Percentiles rank a stretch among this genome's conserved stretches.
Conservation (phyloP, 106 monocot species). For the Phalaenopsis equestris region DNA sequence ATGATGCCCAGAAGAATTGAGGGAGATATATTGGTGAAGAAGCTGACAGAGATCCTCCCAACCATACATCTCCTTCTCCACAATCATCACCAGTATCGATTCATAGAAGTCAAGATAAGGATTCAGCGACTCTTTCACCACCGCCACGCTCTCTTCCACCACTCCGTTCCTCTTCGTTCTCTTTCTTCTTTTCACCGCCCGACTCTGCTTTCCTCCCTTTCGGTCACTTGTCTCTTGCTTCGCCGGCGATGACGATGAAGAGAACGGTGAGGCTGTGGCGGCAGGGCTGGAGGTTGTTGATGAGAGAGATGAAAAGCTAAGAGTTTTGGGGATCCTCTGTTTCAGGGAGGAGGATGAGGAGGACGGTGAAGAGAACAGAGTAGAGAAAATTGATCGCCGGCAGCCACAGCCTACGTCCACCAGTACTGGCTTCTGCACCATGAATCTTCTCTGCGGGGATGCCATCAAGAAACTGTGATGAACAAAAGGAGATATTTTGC, state of each 20-base stretch:
- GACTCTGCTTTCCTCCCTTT: neutral
- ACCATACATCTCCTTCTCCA: slow-evolving; percentile 36
- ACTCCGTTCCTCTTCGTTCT: neutral
- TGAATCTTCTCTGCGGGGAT: neutral
- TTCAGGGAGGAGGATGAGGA: neutral
- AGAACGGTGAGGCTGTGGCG: neutral
- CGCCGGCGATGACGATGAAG: neutral
- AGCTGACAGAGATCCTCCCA: slow-evolving; percentile 29
- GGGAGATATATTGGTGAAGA: slow-evolving; percentile 14
- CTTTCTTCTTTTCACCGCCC: neutral
- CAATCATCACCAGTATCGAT: slow-evolving; percentile 36
- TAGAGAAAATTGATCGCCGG: slow-evolving; percentile 19
- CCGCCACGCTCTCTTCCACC: slow-evolving; percentile 16
- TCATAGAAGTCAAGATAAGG: slow-evolving; percentile 34
- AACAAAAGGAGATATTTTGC: neutral
- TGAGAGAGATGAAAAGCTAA: slow-evolving; percentile 2
- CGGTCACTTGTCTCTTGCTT: neutral
- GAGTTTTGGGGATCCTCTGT: neutral
- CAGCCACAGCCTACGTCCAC: slow-evolving; percentile 36
- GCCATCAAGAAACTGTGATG: neutral
- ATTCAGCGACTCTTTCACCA: slow-evolving; percentile 30
- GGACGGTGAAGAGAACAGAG: slow-evolving; percentile 12
- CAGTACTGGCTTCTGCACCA: slow-evolving; percentile 17
- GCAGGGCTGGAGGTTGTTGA: neutral
- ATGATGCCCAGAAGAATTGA: slow-evolving; percentile 37